Conservation (phyloP, 2,329 filamentous ascomycete genomes). For the Verticillium zaregamsianum region DNA sequence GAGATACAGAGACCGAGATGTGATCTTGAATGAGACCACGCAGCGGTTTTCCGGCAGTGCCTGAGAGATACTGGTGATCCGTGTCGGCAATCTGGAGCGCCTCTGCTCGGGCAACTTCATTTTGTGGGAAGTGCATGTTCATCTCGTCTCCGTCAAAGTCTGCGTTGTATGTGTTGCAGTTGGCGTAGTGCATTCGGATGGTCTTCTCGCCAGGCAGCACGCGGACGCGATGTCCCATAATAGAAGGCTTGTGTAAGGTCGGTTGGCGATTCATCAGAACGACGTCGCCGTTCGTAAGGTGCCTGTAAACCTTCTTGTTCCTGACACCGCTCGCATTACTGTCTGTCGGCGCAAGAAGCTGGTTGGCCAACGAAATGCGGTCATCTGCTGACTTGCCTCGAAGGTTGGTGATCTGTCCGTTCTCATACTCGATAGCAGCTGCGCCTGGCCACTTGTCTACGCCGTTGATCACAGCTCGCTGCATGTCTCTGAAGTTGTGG, state of each 20-base stretch:
- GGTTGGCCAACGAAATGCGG: conserved; percentile 83
- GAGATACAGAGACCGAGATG: conserved; percentile 86
- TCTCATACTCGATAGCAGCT: conserved; percentile 91
- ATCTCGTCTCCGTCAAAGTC: conserved; percentile 99
- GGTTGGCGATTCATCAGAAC: conserved; percentile 99
- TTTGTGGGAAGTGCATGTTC: conserved; percentile 99
- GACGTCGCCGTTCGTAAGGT: conserved; percentile 93
- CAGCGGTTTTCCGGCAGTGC: conserved; percentile 87
- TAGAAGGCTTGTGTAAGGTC: conserved; percentile 96
- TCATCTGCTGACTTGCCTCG: conserved; percentile 86
- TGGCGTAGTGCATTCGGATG: conserved; percentile 98
- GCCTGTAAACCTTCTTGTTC: conserved; percentile 95
- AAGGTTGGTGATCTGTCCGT: conserved; percentile 84
- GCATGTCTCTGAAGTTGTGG: conserved; percentile 93
- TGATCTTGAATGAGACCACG: conserved; percentile 98
- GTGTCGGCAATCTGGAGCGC: conserved; percentile 92
- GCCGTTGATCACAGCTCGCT: conserved; percentile 94
- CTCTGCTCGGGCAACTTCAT: conserved; percentile 89
- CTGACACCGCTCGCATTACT: conserved; percentile 69
- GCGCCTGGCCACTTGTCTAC: conserved; percentile 92
- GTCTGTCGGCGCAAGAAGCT: conserved; percentile 80
- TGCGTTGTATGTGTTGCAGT: conserved; percentile 98
- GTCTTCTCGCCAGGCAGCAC: conserved; percentile 94
- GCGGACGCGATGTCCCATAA: conserved; percentile 94
- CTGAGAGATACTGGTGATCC: conserved; percentile 94